A percentile compares a stretch with the other conserved stretches of the same genome.
Conservation (phyloP, 2,329 filamentous ascomycete species). For the Aspergillus sojae region DNA sequence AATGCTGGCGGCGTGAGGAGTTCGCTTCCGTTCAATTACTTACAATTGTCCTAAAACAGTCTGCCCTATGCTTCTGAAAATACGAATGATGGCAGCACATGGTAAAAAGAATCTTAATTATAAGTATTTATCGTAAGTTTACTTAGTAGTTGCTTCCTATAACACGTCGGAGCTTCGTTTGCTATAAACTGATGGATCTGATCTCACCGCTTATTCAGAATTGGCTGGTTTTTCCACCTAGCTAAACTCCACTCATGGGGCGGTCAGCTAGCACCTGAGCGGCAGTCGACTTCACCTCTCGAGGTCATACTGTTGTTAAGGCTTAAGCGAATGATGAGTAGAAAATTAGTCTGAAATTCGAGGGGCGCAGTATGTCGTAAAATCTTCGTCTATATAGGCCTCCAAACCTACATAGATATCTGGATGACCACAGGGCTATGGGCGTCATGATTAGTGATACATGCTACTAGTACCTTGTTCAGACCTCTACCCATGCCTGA, state of each 20-base stretch:
- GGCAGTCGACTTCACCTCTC: not conserved
- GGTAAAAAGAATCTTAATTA: conserved; percentile 11
- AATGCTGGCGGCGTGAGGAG: conserved; percentile 24
- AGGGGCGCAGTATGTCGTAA: not conserved
- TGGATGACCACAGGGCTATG: not conserved
- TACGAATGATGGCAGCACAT: conserved; percentile 9
- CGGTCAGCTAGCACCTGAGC: not conserved
- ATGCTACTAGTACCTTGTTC: not conserved
- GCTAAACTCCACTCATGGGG: not conserved
- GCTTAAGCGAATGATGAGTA: not conserved
- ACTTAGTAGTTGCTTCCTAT: not conserved
- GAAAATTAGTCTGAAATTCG: not conserved
- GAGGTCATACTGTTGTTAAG: not conserved
- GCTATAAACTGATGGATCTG: not conserved
- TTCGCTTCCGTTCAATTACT: conserved; percentile 20
- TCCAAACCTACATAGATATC: not conserved
- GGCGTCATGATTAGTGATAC: not conserved
- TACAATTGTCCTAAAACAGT: conserved; percentile 7
- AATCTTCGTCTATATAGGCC: not conserved
- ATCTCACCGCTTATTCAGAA: conserved; percentile 13
- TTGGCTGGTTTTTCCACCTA: not conserved
- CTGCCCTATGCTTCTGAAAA: conserved; percentile 2
- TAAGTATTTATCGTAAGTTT: not conserved
- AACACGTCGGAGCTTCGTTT: not conserved
- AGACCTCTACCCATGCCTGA: not conserved